Evolutionary conservation across 2,329 filamentous ascomycete genomes (phyloP), one percentile per base, ranked within the genome.

Genomic region (Aureobasidium lini): DNA sequence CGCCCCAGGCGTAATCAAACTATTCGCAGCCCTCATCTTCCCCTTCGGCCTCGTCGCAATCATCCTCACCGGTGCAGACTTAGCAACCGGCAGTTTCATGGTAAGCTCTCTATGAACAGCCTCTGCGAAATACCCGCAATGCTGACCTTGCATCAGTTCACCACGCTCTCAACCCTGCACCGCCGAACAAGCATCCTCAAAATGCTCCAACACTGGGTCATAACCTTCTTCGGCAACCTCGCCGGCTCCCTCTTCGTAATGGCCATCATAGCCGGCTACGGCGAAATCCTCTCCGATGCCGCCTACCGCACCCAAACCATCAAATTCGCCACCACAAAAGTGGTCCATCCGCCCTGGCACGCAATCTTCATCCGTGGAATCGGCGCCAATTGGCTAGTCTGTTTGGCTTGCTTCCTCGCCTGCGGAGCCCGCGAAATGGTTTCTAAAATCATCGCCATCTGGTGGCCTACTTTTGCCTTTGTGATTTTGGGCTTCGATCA

Each of bases 391-490:
- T 63, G 64, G 62, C 75, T 84, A 0, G 81, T 84, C 2, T 82
- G 79, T 60, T 69, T 83, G 29, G 79, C 79, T 0, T 76, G 78
- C 46, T 83, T 74, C 61, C 69, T 80, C 8, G 74, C 72, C 1
- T 70, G 77, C 3, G 77, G 79, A 59, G 78, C 77, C 5, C 75
- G 77, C 2, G 80, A 83, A 57, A 68, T 82, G 11, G 71, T 73
- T 16, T 79, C 77, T 9, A 84, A 84, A 64, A 74, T 84, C 1
- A 69, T 80, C 10, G 77, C 77, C 1, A 80, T 84, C 64, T 84
- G 81, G 81, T 79, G 76, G 48, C 81, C 81, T 0, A 79, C 78
- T 3, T 80, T 81, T 59, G 77, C 77, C 1, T 84, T 83, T 63
- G 80, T 83, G 0, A 60, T 61, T 15, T 54, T 69, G 4, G 66